phyloP scores from a whole-genome alignment of 1,284 basidiomycete species.

The Sporisorium sorghi region DNA sequence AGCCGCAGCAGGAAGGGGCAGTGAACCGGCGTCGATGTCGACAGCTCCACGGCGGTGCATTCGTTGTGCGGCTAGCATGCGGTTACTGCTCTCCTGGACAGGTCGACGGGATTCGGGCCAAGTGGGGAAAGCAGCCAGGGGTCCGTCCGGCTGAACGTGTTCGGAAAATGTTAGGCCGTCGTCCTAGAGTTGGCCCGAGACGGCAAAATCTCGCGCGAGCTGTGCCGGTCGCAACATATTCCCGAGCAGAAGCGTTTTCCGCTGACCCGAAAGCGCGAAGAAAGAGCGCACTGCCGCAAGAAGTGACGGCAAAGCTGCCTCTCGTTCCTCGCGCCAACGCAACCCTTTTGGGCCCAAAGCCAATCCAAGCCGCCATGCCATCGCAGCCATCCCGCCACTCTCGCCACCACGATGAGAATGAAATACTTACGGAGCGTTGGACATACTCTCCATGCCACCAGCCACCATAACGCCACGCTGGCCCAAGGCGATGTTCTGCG shows the following conservation, averaged over 20 bases:
- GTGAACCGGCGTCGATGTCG: neutral
- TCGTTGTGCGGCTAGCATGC: too few species aligned
- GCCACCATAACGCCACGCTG: constrained; percentile 70
- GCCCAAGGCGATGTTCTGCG: constrained; percentile 71
- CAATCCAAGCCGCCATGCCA: too few species aligned
- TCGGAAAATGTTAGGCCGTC: constrained; percentile 8
- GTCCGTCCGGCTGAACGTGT: neutral
- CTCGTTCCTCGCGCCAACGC: neutral
- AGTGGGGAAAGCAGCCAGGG: neutral
- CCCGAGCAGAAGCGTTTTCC: too few species aligned
- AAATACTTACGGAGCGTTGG: constrained; percentile 69
- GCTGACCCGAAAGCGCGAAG: neutral
- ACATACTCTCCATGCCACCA: constrained; percentile 72
- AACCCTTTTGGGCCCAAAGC: too few species aligned
- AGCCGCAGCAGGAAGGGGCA: neutral
- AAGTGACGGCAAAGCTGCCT: neutral
- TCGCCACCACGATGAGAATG: neutral
- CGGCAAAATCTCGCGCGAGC: constrained; percentile 8
- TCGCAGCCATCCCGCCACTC: too few species aligned
- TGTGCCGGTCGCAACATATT: constrained; percentile 23
- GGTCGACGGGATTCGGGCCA: constrained; percentile 4
- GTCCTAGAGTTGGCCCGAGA: constrained; percentile 3
- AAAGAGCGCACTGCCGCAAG: neutral
- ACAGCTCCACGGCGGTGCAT: too few species aligned
- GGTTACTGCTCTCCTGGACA: too few species aligned